Conservation (phyloP, 768 basidiomycete species). For the Leccinum arenicola region DNA sequence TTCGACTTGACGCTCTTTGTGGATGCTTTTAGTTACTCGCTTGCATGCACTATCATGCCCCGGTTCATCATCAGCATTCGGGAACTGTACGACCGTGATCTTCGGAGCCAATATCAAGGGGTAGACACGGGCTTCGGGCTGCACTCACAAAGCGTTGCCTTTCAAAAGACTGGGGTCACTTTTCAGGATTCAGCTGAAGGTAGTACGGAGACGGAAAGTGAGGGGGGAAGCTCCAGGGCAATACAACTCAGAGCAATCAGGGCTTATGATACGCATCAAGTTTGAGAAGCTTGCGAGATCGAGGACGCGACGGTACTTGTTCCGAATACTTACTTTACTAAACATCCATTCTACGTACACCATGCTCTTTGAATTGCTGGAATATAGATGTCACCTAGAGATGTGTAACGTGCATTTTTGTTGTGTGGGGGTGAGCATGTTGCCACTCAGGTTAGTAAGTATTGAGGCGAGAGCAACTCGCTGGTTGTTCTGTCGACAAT, state of each 20-base stretch:
- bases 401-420: not conserved
- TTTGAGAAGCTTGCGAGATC: constrained; percentile 5
- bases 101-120: not conserved
- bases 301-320: not conserved
- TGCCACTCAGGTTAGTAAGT: too few relatives aligned
- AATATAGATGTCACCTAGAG: not conserved
- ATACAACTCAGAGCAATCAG: not conserved
- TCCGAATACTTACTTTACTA: not conserved
- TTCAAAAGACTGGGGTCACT: not conserved
- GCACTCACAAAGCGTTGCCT: not conserved
- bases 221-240: not conserved
- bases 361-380: not conserved
- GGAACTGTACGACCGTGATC: not conserved
- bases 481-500: not conserved
- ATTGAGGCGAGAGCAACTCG: too few relatives aligned
- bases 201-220: not conserved
- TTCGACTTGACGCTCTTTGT: not conserved
- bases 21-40: not conserved
- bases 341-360: not conserved
- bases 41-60: not conserved
- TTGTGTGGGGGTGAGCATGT: not conserved
- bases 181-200: not conserved
- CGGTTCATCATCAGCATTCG: constrained; percentile 1
- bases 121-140: not conserved
- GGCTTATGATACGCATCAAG: not conserved